Conservation (phyloP, 495 filamentous ascomycete species). For the Penicillium pulvis region DNA sequence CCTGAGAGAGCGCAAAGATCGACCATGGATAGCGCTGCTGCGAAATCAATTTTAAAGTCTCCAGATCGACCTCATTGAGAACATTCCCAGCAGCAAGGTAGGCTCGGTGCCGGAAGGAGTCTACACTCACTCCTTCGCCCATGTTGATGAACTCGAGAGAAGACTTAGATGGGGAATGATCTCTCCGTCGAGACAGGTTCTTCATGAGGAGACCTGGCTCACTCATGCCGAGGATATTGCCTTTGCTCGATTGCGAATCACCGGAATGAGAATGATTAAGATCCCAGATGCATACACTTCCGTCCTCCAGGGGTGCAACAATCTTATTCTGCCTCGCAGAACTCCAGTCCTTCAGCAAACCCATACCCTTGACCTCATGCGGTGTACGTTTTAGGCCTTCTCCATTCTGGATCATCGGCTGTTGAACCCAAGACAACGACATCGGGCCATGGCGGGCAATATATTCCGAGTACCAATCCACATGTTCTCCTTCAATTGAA, state of each 20-base stretch:
- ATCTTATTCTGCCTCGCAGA: slow-evolving; percentile 55
- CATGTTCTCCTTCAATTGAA: slow-evolving; percentile 58
- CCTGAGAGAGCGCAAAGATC: slow-evolving; percentile 80
- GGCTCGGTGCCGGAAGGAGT: slow-evolving; percentile 67
- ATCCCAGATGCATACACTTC: slow-evolving; percentile 85
- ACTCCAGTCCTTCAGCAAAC: slow-evolving; percentile 57
- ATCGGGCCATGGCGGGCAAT: slow-evolving; percentile 79
- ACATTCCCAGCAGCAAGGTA: slow-evolving; percentile 77
- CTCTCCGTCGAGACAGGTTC: slow-evolving; percentile 43
- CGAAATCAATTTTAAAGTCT: slow-evolving; percentile 70
- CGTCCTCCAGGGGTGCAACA: slow-evolving; percentile 81
- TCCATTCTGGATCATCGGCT: slow-evolving; percentile 43
- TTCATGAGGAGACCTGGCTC: slow-evolving; percentile 62
- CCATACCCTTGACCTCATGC: slow-evolving; percentile 62
- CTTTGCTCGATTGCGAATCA: slow-evolving; percentile 48
- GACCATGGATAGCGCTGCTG: slow-evolving; percentile 78
- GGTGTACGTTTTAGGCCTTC: slow-evolving; percentile 44
- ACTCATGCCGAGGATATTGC: slow-evolving; percentile 66
- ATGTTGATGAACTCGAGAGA: slow-evolving; percentile 65
- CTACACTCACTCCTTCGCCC: slow-evolving; percentile 81
- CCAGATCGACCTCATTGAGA: slow-evolving; percentile 82
- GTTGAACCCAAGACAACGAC: slow-evolving; percentile 72
- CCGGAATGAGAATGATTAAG: slow-evolving; percentile 59
- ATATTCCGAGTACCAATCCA: slow-evolving; percentile 87
- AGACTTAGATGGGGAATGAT: slow-evolving; percentile 43